Percentiles rank a stretch among this genome's conserved stretches.
These are phyloP conservation scores for Amniculicola lignicola DNA, from an alignment of 495 filamentous ascomycete species.

Conservation along the genomic window DNA sequence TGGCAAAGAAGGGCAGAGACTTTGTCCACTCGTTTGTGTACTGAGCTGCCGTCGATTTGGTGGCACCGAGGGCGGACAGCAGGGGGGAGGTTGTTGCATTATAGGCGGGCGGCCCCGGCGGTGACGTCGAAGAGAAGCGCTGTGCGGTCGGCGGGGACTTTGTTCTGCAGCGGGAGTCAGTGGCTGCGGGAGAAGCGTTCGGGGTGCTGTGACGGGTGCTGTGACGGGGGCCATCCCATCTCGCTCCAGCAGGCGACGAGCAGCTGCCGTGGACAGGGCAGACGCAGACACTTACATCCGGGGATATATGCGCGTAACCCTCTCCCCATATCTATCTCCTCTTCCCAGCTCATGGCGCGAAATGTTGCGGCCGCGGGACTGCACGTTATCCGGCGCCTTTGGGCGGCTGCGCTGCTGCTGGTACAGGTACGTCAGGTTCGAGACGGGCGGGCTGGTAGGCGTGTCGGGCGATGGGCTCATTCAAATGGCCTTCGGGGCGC, in stretches of 20 bases:
- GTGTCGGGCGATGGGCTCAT: conserved; percentile 35
- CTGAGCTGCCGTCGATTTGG: conserved; percentile 33
- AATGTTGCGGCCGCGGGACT: conserved; percentile 30
- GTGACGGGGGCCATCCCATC: too few species aligned
- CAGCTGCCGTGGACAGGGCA: too few species aligned
- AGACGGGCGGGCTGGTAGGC: conserved; percentile 15
- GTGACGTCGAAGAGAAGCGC: conserved; percentile 23
- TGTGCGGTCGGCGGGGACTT: conserved; percentile 29
- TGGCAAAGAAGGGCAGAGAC: conserved; percentile 34
- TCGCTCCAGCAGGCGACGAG: too few species aligned
- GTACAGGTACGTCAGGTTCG: conserved; percentile 20
- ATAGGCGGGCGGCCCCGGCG: conserved; percentile 24
- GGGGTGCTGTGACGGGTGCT: too few species aligned
- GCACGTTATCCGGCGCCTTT: conserved; percentile 27
- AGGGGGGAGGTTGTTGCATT: conserved; percentile 37
- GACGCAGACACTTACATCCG: conserved; percentile 29
- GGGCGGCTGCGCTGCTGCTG: conserved; percentile 29
- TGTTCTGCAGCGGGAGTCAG: conserved; percentile 27
- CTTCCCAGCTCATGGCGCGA: conserved; percentile 38
- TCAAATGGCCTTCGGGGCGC: conserved; percentile 19
- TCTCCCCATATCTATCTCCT: conserved; percentile 36
- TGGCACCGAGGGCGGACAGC: conserved; percentile 34
- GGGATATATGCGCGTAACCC: conserved; percentile 33
- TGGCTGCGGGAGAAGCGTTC: too few species aligned
- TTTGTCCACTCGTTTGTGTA: conserved; percentile 41